Evolutionary conservation across 2,329 filamentous ascomycete species (phyloP).

Genomic region (Lithohypha guttulata): DNA sequence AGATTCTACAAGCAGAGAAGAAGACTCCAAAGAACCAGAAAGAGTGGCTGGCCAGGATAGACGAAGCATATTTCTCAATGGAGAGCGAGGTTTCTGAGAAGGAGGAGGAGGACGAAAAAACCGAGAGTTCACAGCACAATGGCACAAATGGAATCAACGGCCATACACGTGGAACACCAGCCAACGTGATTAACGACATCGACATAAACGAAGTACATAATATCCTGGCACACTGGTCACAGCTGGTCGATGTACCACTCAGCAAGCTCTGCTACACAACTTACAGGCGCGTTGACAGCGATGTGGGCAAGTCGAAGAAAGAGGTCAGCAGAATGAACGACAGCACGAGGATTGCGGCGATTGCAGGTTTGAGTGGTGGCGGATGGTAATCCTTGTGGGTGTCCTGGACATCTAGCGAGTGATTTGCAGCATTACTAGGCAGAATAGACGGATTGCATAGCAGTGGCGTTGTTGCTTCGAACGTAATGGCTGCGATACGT

Average conservation of each 20-base stretch:
- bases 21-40: conserved; percentile 62
- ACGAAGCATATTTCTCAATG: conserved; percentile 74
- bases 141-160: neutral
- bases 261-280: conserved; percentile 71
- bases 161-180: conserved; percentile 14
- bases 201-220: conserved; percentile 50
- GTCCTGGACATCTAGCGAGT: neutral
- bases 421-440: neutral
- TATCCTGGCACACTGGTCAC: conserved; percentile 65
- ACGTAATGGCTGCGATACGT: no score
- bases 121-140: conserved; percentile 10
- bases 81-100: conserved; percentile 23
- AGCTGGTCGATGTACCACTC: conserved; percentile 57
- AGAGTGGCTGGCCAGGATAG: conserved; percentile 68
- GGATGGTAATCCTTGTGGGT: conserved; percentile 57
- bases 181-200: conserved; percentile 51
- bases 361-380: conserved; percentile 83
- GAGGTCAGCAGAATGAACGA: conserved; percentile 45
- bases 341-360: conserved; percentile 71
- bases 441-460: no score
- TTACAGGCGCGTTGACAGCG: conserved; percentile 85
- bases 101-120: conserved; percentile 20
- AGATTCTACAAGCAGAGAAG: conserved; percentile 18
- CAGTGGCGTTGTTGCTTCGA: no score
- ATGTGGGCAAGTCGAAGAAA: conserved; percentile 64